Base-by-base conservation (phyloP, 2,329 filamentous ascomycete species). In the Microdochium paspali region DNA sequence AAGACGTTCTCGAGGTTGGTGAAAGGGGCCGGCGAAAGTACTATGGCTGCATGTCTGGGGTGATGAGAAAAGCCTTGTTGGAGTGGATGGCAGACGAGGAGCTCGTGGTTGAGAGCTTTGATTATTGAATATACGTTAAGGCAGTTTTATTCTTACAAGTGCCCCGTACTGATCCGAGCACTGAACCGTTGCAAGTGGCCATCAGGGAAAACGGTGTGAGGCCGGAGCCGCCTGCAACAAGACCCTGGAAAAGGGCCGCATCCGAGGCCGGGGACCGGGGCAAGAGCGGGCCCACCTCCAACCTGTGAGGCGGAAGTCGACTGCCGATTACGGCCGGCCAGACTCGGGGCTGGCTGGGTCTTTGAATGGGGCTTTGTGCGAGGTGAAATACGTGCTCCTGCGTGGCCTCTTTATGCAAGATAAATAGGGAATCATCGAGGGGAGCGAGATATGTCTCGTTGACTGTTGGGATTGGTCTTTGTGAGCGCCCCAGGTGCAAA, bases 81-180 rank as follows among this genome's bases (percentile, higher is more conserved):
- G 63, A 57, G 9, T 84, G 79, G 80, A 56, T 82, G 48, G 66
- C 66, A 1, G 75, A 72, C 0, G 76, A 79, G 56, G 68, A 71
- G 28, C 65, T 82, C 31, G 65, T 73, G 1, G 77, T 70, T 64
- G 80, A 84, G 60, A 79, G 79, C 55, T 84, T 84, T 61, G 69
- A 71, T 28, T 84, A 83, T 56, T 83, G 52, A 66, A 4, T n/a
- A n/a, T n/a, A n/a, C n/a, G n/a, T n/a, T n/a, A n/a, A n/a, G n/a
- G n/a, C n/a, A n/a, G n/a, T n/a, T n/a, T n/a, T n/a, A n/a, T n/a
- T n/a, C n/a, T n/a, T n/a, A n/a, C n/a, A n/a, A n/a, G n/a, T n/a
- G n/a, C 26, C 26, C 26, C 26, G 26, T 9, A 30, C 26, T 30
- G 26, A 15, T 9, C 26, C 9, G 9, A 30, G 9, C 15, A 30